Conservation (phyloP, 139 green algal genomes). For the Parachlorella kessleri region DNA sequence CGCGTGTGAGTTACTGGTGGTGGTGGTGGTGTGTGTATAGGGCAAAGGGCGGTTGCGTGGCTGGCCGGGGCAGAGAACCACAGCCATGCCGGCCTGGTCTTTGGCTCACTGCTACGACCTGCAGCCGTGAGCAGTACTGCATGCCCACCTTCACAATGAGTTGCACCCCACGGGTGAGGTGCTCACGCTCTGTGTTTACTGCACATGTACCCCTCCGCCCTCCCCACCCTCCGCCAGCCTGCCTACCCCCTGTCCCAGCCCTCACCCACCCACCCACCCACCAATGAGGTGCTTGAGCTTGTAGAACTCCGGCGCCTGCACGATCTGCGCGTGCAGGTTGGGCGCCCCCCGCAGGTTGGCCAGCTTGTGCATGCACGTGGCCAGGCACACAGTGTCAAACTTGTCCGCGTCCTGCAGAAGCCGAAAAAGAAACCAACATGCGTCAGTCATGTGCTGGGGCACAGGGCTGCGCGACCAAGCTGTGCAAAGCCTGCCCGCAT, state of each 20-base stretch:
- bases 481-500: no score
- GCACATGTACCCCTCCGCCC: neutral
- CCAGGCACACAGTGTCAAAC: constrained; percentile 58
- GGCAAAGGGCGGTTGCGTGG: neutral
- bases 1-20: no score
- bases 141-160: no score
- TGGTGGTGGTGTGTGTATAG: no score
- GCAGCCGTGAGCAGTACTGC: neutral
- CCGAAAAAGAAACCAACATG: neutral
- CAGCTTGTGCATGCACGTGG: constrained; percentile 56
- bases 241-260: no score
- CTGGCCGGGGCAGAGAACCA: neutral
- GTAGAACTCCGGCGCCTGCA: constrained; percentile 36
- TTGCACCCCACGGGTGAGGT: neutral
- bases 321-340: constrained; percentile 34
- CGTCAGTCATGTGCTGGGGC: no score
- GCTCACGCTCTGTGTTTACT: neutral
- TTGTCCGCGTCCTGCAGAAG: constrained; percentile 15
- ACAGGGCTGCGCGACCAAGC: no score
- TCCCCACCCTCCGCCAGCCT: no score
- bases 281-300: constrained; percentile 35
- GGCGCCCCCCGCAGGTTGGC: constrained; percentile 30
- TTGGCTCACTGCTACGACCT: no score
- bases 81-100: no score
- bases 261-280: constrained; percentile 2